phyloP scores from a whole-genome alignment of 192 early-diverging fungal species.

The Kappamyces sp. region DNA sequence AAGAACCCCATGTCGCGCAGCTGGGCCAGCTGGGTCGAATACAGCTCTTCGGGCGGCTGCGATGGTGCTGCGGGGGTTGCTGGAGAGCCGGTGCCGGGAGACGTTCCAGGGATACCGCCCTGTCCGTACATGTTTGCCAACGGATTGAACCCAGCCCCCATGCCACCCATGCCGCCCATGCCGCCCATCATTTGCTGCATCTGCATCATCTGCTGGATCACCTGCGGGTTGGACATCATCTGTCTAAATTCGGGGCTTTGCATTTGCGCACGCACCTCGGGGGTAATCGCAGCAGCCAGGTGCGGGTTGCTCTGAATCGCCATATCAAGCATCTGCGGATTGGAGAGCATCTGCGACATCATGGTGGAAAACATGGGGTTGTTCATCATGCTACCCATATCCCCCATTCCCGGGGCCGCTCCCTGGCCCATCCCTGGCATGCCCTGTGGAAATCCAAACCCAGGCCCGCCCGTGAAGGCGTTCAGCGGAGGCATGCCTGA shows the following conservation, averaged over 20 bases:
- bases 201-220: constrained; percentile 64
- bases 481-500: constrained; percentile 30
- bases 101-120: background rate
- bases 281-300: constrained; percentile 67
- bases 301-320: constrained; percentile 82
- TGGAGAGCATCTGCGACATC: constrained; percentile 74
- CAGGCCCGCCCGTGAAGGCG: constrained; percentile 33
- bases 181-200: constrained; percentile 44
- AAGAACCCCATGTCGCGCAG: constrained; percentile 97
- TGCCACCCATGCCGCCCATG: constrained; percentile 34
- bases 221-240: constrained; percentile 82
- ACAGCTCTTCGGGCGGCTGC: constrained; percentile 44
- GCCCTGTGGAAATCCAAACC: constrained; percentile 20
- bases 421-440: constrained; percentile 40
- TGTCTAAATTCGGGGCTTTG: constrained; percentile 45
- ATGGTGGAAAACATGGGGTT: constrained; percentile 81
- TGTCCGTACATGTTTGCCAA: constrained; percentile 14
- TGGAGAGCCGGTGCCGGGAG: background rate
- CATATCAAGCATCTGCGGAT: constrained; percentile 79
- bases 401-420: constrained; percentile 34
- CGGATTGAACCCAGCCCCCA: constrained; percentile 17
- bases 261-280: constrained; percentile 82
- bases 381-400: constrained; percentile 52
- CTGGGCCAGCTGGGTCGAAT: constrained; percentile 65
- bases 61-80: constrained; percentile 24